Evolutionary conservation across 257 asterid species (phyloP).

Genomic region (Gentiana macrophylla): DNA sequence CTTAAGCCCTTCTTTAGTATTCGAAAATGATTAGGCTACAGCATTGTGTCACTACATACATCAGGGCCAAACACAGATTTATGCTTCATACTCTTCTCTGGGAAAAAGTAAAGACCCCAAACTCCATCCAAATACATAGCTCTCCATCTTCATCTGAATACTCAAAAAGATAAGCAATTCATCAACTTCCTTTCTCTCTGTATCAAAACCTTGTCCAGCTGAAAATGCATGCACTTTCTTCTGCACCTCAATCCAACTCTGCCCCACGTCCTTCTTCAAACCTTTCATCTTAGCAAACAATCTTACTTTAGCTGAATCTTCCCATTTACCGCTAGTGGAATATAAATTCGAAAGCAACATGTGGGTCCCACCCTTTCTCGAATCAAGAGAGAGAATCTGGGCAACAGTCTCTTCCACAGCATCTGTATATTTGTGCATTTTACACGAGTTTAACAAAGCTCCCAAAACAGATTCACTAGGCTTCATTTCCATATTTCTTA

Average conservation of each 20-base stretch:
- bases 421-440: slow-evolving; percentile 30
- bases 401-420: slow-evolving; percentile 38
- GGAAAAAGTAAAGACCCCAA: slow-evolving; percentile 2
- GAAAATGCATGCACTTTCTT: slow-evolving; percentile 42
- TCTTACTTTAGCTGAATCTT: slow-evolving; percentile 55
- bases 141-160: slow-evolving; percentile 35
- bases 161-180: slow-evolving; percentile 27
- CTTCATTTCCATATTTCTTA: slow-evolving; percentile 56
- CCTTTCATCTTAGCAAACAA: slow-evolving; percentile 41
- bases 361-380: slow-evolving; percentile 34
- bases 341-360: slow-evolving; percentile 56
- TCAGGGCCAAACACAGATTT: too few species aligned
- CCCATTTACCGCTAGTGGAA: slow-evolving; percentile 50
- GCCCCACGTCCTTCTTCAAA: slow-evolving; percentile 49
- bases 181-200: slow-evolving; percentile 32
- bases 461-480: slow-evolving; percentile 62
- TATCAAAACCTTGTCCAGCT: slow-evolving; percentile 33
- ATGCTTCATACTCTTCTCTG: slow-evolving; percentile 2
- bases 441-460: slow-evolving; percentile 48
- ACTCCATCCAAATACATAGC: slow-evolving; percentile 1
- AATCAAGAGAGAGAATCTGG: slow-evolving; percentile 13
- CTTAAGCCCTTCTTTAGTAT: too few species aligned
- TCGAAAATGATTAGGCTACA: too few species aligned
- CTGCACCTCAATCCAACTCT: slow-evolving; percentile 69
- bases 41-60: too few species aligned